These are phyloP conservation scores for Chaetomium sp. DNA, from an alignment of 2,329 filamentous ascomycete species.

Conservation along the genomic window DNA sequence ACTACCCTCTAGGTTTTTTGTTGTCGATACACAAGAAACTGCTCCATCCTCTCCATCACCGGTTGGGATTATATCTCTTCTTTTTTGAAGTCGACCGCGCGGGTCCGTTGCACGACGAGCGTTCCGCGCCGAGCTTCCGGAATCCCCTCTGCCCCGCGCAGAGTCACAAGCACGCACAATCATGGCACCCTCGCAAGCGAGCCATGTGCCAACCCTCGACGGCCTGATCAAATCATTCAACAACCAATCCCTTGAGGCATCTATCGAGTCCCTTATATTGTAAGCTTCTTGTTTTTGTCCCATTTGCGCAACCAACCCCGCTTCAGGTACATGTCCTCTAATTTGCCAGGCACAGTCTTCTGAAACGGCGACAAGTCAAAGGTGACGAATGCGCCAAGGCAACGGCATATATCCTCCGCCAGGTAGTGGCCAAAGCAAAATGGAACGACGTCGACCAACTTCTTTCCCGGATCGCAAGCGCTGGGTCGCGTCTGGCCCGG, in stretches of 20 bases:
- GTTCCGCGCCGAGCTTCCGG: not conserved
- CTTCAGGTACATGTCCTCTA: slow-evolving; percentile 1
- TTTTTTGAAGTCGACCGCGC: not conserved
- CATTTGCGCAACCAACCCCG: not conserved
- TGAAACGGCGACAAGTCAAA: slow-evolving; percentile 85
- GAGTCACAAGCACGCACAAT: not conserved
- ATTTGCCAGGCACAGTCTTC: slow-evolving; percentile 49
- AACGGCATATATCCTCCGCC: slow-evolving; percentile 80
- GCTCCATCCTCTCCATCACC: not conserved
- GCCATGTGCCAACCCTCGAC: slow-evolving; percentile 65
- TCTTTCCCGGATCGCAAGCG: slow-evolving; percentile 69
- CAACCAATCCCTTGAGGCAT: slow-evolving; percentile 67
- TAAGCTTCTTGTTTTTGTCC: slow-evolving; percentile 31
- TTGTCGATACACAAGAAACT: not conserved
- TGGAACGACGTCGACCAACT: slow-evolving; percentile 72
- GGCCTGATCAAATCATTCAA: slow-evolving; percentile 77
- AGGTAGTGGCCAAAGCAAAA: slow-evolving; percentile 76
- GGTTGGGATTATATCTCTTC: not conserved
- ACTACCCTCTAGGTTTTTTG: not conserved
- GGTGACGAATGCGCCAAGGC: slow-evolving; percentile 85
- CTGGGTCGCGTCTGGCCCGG: slow-evolving; percentile 69
- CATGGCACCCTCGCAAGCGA: slow-evolving; percentile 53
- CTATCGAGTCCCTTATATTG: slow-evolving; percentile 79
- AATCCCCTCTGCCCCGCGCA: not conserved
- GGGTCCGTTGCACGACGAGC: not conserved